Evolutionary conservation across 2,329 filamentous ascomycete genomes (phyloP).

Genomic region (Coniosporium tulheliwenetii): DNA sequence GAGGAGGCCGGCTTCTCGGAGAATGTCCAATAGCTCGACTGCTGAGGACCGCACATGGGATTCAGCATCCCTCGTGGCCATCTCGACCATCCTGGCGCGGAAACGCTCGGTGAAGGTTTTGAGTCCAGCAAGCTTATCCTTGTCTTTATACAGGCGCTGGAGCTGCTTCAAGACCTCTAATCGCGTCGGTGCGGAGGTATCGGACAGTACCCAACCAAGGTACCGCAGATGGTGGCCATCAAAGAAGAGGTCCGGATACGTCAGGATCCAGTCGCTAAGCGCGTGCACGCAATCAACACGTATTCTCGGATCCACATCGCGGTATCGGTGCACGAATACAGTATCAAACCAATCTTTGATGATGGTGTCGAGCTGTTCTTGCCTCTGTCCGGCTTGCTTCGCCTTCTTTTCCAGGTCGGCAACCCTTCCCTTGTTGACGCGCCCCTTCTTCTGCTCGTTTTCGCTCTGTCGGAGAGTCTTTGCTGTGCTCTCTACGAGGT

Average conservation of each 20-base stretch:
- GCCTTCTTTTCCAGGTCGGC: constrained; percentile 58
- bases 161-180: constrained; percentile 81
- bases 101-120: constrained; percentile 92
- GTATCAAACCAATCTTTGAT: constrained; percentile 82
- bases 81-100: constrained; percentile 73
- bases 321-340: constrained; percentile 88
- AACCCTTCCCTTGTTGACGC: constrained; percentile 64
- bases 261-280: constrained; percentile 76
- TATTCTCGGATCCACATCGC: constrained; percentile 82
- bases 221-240: constrained; percentile 85
- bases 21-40: constrained; percentile 65
- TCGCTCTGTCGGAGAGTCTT: constrained; percentile 68
- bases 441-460: constrained; percentile 55
- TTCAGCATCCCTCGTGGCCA: constrained; percentile 77
- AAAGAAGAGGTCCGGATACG: constrained; percentile 75
- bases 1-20: constrained; percentile 72
- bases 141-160: constrained; percentile 60
- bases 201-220: constrained; percentile 87
- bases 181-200: constrained; percentile 57
- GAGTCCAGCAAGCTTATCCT: constrained; percentile 59
- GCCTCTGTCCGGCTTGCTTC: constrained; percentile 51
- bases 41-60: constrained; percentile 62
- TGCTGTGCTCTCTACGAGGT: constrained; percentile 55
- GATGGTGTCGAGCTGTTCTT: constrained; percentile 52
- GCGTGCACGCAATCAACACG: constrained; percentile 77